phyloP scores from a whole-genome alignment of 2,329 filamentous ascomycete genomes.

The Exophiala sp. region DNA sequence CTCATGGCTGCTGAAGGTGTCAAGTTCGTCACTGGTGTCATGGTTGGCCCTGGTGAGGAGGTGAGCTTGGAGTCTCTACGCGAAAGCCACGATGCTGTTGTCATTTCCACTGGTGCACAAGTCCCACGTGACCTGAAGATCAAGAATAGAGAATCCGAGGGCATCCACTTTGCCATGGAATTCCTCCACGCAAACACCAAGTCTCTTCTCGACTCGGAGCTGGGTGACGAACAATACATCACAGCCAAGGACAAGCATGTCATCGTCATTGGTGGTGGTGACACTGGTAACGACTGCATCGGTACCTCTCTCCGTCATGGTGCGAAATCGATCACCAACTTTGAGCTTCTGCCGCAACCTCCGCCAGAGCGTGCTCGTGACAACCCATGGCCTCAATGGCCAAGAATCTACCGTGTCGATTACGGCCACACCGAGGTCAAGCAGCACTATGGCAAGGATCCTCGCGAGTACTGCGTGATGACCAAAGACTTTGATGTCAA shows the following conservation, averaged over 20 bases:
- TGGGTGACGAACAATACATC: constrained; percentile 81
- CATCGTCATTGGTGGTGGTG: constrained; percentile 93
- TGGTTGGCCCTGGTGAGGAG: constrained; percentile 71
- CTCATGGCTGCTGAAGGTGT: constrained; percentile 91
- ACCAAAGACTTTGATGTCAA: constrained; percentile 94
- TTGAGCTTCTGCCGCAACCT: constrained; percentile 90
- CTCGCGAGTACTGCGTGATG: constrained; percentile 97
- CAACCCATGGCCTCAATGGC: constrained; percentile 99
- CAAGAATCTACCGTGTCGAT: constrained; percentile 95
- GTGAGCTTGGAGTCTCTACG: constrained; percentile 68
- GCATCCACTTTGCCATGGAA: constrained; percentile 95
- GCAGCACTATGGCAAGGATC: constrained; percentile 92
- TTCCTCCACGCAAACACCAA: constrained; percentile 98
- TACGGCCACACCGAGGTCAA: constrained; percentile 96
- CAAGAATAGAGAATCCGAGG: constrained; percentile 79
- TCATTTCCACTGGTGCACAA: constrained; percentile 89
- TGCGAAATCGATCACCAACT: constrained; percentile 94
- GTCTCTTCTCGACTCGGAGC: constrained; percentile 86
- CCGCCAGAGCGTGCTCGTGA: constrained; percentile 84
- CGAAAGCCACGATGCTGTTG: constrained; percentile 72
- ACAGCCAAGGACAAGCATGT: constrained; percentile 95
- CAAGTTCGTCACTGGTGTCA: constrained; percentile 72
- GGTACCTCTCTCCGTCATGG: constrained; percentile 94
- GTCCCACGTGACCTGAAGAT: constrained; percentile 91
- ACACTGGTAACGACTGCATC: constrained; percentile 97